Evolutionary conservation across 139 green algal genomes (phyloP).

Genomic region (Auxenochlorella protothecoides): DNA sequence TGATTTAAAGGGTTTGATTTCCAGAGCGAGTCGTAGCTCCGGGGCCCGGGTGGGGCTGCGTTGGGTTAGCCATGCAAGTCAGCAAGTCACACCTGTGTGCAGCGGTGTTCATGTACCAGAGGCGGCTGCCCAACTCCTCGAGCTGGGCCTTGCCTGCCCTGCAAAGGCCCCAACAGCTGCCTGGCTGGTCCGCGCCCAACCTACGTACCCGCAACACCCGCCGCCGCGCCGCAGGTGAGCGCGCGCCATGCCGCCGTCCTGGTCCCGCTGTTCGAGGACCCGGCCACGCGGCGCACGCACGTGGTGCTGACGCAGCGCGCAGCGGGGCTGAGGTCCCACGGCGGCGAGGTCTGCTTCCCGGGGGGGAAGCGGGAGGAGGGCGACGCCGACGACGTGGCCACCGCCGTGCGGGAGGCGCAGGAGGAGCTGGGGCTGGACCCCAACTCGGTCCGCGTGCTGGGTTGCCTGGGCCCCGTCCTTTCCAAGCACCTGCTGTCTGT

Average conservation of each 20-base stretch:
- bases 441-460: constrained; percentile 31
- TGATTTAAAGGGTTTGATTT: background rate
- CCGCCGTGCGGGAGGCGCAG: constrained; percentile 55
- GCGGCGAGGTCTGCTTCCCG: constrained; percentile 62
- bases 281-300: constrained; percentile 13
- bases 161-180: background rate
- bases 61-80: background rate
- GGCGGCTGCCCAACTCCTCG: no score
- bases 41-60: background rate
- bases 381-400: constrained; percentile 47
- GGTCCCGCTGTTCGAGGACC: constrained; percentile 48
- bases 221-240: constrained; percentile 9
- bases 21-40: background rate
- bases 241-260: constrained; percentile 32
- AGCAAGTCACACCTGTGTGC: background rate
- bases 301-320: constrained; percentile 52
- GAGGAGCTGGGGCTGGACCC: constrained; percentile 49
- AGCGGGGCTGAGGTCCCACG: constrained; percentile 26
- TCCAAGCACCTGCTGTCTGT: constrained; percentile 59
- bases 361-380: constrained; percentile 55
- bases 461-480: constrained; percentile 43
- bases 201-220: background rate
- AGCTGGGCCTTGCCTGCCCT: background rate
- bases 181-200: background rate
- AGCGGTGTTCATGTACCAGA: background rate